Base-by-base conservation (phyloP, 148 eudicot species). In the Rhododendron mucronatum region DNA sequence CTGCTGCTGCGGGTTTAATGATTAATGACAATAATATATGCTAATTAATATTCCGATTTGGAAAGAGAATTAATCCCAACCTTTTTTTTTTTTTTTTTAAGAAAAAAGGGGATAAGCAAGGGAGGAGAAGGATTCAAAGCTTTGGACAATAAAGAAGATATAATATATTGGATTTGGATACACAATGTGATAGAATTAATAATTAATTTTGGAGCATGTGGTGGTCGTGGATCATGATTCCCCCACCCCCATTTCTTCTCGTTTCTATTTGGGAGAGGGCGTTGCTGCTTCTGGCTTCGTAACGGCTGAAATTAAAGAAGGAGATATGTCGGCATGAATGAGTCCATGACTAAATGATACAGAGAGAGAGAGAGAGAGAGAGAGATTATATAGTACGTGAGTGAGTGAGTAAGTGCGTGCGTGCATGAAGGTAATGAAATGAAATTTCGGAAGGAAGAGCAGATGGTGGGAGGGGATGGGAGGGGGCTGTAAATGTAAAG, bases 311-410 rank as follows among this genome's bases (percentile, higher is more conserved):
- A 67, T 67, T 26, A 26, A 26, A 26, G 35, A 0, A 76, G 57
- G 8, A 79, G 81, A 55, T 50, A 86, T 86, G 81, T 75, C 33
- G 85, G 88, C 81, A 75, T 55, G 67, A 82, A 47, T 28, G n/a
- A 39, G 33, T 69, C 45, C 47, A 14, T 30, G 35, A 7, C 10
- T 26, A 15, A 57, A 50, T 18, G 53, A 78, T 59, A 78, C 61
- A 44, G 83, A 44, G 87, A 63, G 77, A 44, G 39, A 15, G 83
- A 44, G 76, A 6, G 87, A n/a, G 78, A 14, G 74, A 10, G 35
- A 67, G 23, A 14, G 30, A 74, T 28, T 53, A 53, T 13, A 41
- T 13, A 53, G 55, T 13, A 47, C 11, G 13, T 11, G 41, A 45
- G 57, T 53, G 57, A 53, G 13, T 11, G 41, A 45, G 57, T 53